Evolutionary conservation across 2,329 filamentous ascomycete species (phyloP).

Genomic region (Calonectria ilicicola): DNA sequence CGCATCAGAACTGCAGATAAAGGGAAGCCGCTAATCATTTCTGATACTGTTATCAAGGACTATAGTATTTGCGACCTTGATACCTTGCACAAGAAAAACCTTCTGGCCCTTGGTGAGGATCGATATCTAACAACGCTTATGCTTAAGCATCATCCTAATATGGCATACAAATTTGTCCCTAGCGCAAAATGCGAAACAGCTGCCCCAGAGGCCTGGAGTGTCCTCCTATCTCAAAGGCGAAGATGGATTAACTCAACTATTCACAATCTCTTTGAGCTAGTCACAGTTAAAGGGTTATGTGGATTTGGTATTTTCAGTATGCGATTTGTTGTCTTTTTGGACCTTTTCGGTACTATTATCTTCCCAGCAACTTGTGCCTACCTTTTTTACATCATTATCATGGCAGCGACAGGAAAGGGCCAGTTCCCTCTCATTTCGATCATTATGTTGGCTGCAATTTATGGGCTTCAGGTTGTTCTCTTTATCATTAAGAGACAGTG

Average conservation of each 20-base stretch:
- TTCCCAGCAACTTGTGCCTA: conserved; percentile 90
- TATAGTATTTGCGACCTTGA: conserved; percentile 92
- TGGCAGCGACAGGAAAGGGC: conserved; percentile 68
- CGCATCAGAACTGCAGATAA: conserved; percentile 93
- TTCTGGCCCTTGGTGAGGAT: conserved; percentile 94
- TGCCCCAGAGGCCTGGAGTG: conserved; percentile 92
- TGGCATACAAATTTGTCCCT: conserved; percentile 95
- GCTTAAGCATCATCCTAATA: conserved; percentile 95
- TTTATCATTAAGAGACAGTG: conserved; percentile 97
- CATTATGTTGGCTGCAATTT: conserved; percentile 88
- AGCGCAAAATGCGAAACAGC: conserved; percentile 94
- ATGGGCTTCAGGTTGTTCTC: conserved; percentile 94
- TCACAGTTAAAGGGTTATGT: conserved; percentile 91
- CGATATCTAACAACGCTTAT: conserved; percentile 96
- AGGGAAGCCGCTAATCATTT: conserved; percentile 93
- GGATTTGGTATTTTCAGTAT: conserved; percentile 99
- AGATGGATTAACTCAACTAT: conserved; percentile 99
- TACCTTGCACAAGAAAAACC: conserved; percentile 96
- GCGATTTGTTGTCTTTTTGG: conserved; percentile 95
- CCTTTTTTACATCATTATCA: conserved; percentile 79
- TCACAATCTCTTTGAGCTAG: conserved; percentile 93
- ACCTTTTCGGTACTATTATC: conserved; percentile 92
- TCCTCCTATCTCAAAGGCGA: conserved; percentile 93
- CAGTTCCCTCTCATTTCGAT: conserved; percentile 90
- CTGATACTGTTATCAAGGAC: conserved; percentile 86